phyloP scores from a whole-genome alignment of 495 filamentous ascomycete genomes.

The Chaetomium cochliodes region DNA sequence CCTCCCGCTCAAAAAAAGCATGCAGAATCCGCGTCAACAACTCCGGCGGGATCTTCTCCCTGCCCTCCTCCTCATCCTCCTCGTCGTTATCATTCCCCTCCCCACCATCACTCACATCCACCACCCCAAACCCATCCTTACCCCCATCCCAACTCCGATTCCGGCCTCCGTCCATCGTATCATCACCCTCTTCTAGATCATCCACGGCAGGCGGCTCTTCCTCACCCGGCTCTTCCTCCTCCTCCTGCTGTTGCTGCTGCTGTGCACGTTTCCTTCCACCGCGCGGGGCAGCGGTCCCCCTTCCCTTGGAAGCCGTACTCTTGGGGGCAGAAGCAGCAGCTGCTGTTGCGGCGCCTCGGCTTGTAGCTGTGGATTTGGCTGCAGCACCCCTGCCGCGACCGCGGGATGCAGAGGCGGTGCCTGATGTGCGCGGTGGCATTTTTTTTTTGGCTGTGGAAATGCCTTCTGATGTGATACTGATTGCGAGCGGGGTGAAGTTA shows the following conservation, averaged over 20 bases:
- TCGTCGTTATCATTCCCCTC: conserved; percentile 27
- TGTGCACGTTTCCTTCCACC: not conserved
- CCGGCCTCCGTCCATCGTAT: conserved; percentile 13
- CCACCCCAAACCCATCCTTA: conserved; percentile 26
- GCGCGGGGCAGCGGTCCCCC: not conserved
- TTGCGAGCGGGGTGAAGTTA: not conserved
- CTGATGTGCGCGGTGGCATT: conserved; percentile 27
- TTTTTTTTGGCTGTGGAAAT: not conserved
- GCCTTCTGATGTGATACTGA: not conserved
- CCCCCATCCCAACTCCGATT: conserved; percentile 19
- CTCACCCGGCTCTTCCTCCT: not conserved
- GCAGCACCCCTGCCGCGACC: not conserved
- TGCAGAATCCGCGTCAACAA: conserved; percentile 74
- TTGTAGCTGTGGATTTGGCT: not conserved
- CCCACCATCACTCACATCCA: not conserved
- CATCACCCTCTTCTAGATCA: conserved; percentile 13
- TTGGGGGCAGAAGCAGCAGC: not conserved
- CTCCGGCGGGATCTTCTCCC: conserved; percentile 63
- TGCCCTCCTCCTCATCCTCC: conserved; percentile 36
- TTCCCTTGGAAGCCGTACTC: not conserved
- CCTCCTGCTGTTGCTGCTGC: not conserved
- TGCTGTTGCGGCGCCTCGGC: not conserved
- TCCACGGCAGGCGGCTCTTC: not conserved
- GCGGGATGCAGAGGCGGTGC: conserved; percentile 6
- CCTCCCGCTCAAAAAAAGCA: conserved; percentile 68